These are phyloP conservation scores for Pichia insulana DNA, from an alignment of 805 yeast species.

Conservation along the genomic window DNA sequence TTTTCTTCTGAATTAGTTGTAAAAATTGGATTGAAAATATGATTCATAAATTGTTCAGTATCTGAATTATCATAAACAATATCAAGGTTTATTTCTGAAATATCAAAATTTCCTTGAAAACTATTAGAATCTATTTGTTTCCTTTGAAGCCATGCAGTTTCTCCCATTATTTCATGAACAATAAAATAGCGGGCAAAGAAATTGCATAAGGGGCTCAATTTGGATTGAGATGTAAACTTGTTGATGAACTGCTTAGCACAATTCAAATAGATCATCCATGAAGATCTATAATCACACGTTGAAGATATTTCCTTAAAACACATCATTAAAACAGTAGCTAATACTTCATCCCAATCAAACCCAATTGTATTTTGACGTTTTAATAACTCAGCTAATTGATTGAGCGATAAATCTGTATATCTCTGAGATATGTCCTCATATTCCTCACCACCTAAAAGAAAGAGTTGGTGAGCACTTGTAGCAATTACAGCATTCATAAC, in stretches of 20 bases:
- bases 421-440: slow-evolving; percentile 22
- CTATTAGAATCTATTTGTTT: slow-evolving; percentile 9
- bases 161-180: slow-evolving; percentile 37
- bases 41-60: no score
- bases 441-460: slow-evolving; percentile 22
- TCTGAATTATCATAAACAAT: no score
- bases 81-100: neutral
- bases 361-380: slow-evolving; percentile 18
- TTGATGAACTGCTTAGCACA: slow-evolving; percentile 31
- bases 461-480: slow-evolving; percentile 30
- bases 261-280: slow-evolving; percentile 32
- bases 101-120: neutral
- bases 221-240: slow-evolving; percentile 20
- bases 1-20: no score
- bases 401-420: slow-evolving; percentile 25
- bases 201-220: slow-evolving; percentile 26
- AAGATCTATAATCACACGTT: slow-evolving; percentile 29
- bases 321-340: slow-evolving; percentile 32
- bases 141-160: slow-evolving; percentile 31
- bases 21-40: no score
- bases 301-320: slow-evolving; percentile 36
- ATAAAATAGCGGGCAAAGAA: slow-evolving; percentile 33
- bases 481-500: slow-evolving; percentile 30
- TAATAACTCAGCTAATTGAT: slow-evolving; percentile 27
- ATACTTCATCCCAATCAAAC: slow-evolving; percentile 32